Base-by-base conservation (phyloP, 352 stramenopile genomes). In the Pilasporangium apinafurcum region DNA sequence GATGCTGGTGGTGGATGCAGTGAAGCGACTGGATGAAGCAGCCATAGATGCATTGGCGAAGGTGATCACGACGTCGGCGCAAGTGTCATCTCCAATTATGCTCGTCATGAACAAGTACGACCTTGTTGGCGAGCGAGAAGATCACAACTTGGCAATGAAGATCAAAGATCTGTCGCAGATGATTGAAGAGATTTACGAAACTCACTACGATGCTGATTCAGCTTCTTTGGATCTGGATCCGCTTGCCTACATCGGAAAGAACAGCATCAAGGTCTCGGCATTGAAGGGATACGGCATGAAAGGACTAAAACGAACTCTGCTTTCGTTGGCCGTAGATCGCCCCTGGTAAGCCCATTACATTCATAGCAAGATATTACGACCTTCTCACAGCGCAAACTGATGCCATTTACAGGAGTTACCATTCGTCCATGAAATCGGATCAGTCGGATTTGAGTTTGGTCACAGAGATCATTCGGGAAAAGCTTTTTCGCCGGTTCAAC, bases 31-130 rank as follows among this genome's bases (percentile, higher is more conserved):
- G 3, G 81, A 93, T 38, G 76, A 91, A 2, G 44, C 74, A 14
- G 76, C 81, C n/a, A 47, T 93, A 31, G 66, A 91, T 18, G 78
- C 81, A 18, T 51, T 93, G 30, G 62, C 82, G 42, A 89, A 91
- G 56, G 76, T 91, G 34, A 59, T 90, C 42, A 88, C 65, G 8
- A 82, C 76, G 28, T 91, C 78, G 9, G 81, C 81, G 17, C 70
- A 88, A 29, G 68, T 87, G 14, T 61, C 62, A 18, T 86, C 78
- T 14, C 81, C 81, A 14, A 83, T 85, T 13, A 86, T 90, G 73
- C 74, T 93, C 28, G 75, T 93, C 31, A 83, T 93, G 72, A 93
- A 93, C 62, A 93, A 93, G 67, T 77, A 56, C 43, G 73, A 91
- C 21, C 63, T 92, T 16, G 71, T 86, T 17, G 64, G 56, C 18